Conservation (phyloP, 768 basidiomycete species). For the Suillus variegatus region DNA sequence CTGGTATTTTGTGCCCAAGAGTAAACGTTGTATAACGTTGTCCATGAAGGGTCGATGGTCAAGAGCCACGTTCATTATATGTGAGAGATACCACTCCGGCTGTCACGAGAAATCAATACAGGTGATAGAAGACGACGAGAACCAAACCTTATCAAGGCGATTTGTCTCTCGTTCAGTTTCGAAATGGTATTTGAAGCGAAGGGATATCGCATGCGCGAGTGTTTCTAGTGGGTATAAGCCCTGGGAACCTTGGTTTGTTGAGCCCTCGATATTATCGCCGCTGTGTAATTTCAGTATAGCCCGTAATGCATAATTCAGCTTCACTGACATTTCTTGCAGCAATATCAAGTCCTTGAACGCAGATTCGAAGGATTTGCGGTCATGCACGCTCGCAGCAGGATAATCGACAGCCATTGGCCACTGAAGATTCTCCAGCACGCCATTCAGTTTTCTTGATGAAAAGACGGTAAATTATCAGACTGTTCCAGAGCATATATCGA, state of each 20-base stretch:
- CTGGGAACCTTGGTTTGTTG: constrained; percentile 26
- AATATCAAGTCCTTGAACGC: constrained; percentile 76
- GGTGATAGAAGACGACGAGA: neutral
- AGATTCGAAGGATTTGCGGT: constrained; percentile 67
- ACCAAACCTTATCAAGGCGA: constrained; percentile 80
- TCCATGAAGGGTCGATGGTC: constrained; percentile 86
- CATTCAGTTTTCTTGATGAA: constrained; percentile 55
- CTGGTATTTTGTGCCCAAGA: constrained; percentile 62
- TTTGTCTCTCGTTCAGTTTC: constrained; percentile 87
- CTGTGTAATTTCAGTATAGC: constrained; percentile 33
- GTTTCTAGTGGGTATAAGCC: constrained; percentile 84
- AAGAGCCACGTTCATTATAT: constrained; percentile 83
- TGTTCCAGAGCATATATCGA: neutral
- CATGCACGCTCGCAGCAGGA: constrained; percentile 44
- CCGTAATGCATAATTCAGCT: neutral
- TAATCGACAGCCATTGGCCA: constrained; percentile 87
- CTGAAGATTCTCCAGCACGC: constrained; percentile 69
- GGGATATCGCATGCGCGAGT: constrained; percentile 76
- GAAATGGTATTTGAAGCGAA: constrained; percentile 96
- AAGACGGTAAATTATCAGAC: neutral
- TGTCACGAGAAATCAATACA: constrained; percentile 29
- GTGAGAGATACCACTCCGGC: constrained; percentile 98
- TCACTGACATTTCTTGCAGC: constrained; percentile 76
- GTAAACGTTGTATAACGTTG: constrained; percentile 65
- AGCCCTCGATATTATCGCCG: constrained; percentile 44